Evolutionary conservation across 768 basidiomycete genomes (phyloP), one percentile per base, ranked within the genome.

Genomic region (Hysterangium stoloniferum): DNA sequence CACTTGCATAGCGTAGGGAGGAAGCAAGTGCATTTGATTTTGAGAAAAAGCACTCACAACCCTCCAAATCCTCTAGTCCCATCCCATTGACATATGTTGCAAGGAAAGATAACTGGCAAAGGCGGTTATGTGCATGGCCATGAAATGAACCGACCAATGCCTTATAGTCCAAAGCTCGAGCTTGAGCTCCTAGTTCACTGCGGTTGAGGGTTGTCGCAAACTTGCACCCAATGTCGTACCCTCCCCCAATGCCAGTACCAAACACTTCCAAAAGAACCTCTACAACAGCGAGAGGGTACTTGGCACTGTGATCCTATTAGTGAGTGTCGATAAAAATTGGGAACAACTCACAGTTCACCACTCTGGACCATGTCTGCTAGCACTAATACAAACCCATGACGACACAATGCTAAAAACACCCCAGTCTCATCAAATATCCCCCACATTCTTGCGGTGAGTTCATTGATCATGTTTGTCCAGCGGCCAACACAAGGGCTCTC

Each of bases 341-440:
- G 48, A 43, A 42, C n/a, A 31, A 64, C 67, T 45, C 57, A 71
- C 69, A 70, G 48, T 52, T 72, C 65, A 1, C 69, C 68, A 46
- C 64, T 67, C 6, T 36, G 28, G 5, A 68, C 40, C 66, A 70
- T 68, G 46, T 71, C 69, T 0, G 52, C 51, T 0, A 66, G 33
- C 44, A 57, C 58, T 1, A 66, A 45, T 3, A 64, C 50, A 0
- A 68, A 57, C 3, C 67, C 64, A 60, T 71, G 68, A 2, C 58
- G 55, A 52, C 70, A 71, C 8, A 61, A 58, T 51, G 54, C 48
- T 0, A 66, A 60, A 53, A 74, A 74, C 12, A 70, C 57, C 0
- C 71, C 69, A 0, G 66, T 62, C 58, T 71, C 66, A 1, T 66
- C 53, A 45, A 68, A 74, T 4, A 69, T 55, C 4, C 52, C 57